phyloP scores from a whole-genome alignment of 169 alveolate genomes.

The Cryptosporidium canis region DNA sequence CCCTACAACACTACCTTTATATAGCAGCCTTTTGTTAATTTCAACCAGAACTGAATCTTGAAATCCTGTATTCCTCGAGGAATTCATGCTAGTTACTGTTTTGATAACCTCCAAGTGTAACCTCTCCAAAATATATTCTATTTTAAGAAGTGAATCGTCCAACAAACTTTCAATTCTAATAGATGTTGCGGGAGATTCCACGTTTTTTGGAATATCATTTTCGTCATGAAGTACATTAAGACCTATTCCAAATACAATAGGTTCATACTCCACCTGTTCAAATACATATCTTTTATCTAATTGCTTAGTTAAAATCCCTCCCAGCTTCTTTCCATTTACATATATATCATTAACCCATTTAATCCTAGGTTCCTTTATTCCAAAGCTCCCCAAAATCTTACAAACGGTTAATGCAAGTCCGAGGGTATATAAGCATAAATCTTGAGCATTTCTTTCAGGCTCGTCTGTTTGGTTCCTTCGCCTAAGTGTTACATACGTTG shows the following conservation, averaged over 20 bases:
- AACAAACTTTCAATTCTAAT: constrained; percentile 21
- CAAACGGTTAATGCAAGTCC: constrained; percentile 26
- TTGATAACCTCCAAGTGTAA: constrained; percentile 62
- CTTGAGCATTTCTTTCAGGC: not conserved
- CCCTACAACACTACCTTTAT: constrained; percentile 14
- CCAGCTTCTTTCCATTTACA: constrained; percentile 36
- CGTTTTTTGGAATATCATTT: constrained; percentile 17
- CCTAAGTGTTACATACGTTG: constrained; percentile 19
- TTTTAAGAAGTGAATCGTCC: not conserved
- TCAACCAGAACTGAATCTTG: constrained; percentile 3
- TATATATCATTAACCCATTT: constrained; percentile 66
- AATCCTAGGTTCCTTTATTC: constrained; percentile 11
- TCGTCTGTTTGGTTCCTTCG: not conserved
- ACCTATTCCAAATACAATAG: constrained; percentile 66
- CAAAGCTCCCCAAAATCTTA: constrained; percentile 22
- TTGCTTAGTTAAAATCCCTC: constrained; percentile 47
- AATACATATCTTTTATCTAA: constrained; percentile 22
- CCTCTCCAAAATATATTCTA: constrained; percentile 7
- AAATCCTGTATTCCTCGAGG: not conserved
- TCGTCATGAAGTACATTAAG: constrained; percentile 50
- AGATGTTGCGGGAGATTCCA: constrained; percentile 62
- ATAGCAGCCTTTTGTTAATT: constrained; percentile 16
- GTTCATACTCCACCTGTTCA: constrained; percentile 36
- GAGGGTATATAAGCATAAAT: constrained; percentile 9
- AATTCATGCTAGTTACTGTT: not conserved